Evolutionary conservation across 495 filamentous ascomycete genomes (phyloP), one percentile per base, ranked within the genome.

Genomic region (Trichoderma parareesei): DNA sequence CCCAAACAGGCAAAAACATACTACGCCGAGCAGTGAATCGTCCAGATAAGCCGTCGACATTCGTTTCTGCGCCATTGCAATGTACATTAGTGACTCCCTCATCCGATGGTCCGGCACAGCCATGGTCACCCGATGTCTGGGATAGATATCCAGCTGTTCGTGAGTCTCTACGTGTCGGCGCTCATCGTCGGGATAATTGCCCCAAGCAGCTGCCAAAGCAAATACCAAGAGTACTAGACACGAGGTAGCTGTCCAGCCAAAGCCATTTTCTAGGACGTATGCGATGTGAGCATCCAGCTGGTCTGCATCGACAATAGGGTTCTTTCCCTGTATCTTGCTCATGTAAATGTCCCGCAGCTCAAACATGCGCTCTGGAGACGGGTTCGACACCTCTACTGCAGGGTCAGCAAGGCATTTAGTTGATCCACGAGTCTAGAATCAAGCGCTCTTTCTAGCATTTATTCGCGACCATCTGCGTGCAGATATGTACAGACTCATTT

Each of bases 331-430:
- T 9, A 62, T 44, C 61, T 62, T 41, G 61, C 18, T 42, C 38
- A 62, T 33, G 61, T 41, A 62, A 13, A 62, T 62, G 61, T 62
- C 61, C 16, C 61, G 61, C 37, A 62, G 40, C n/a, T 62, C 61
- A 44, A 41, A 43, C 40, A 62, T 62, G 37, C 61, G 61, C 33
- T 33, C 61, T 27, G 41, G 38, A 6, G 61, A 62, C 35, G 61
- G 61, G n/a, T 44, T 62, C 5, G 40, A 41, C 5, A 35, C 41
- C 33, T 62, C 61, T 60, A 2, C 8, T 60, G 1, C 9, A 5
- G 57, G 5, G 43, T 46, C 16, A 14, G 43, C 43, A 46, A n/a
- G 5, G 5, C 10, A n/a, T 46, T 14, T 46, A 46, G 4, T 46
- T 46, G 43, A 46, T 14, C 10, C 43, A 57, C 16, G 49, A 35